Percentiles rank a stretch among this genome's conserved stretches.
Evolutionary conservation across 108 stramenopile genomes (phyloP).

Genomic region (Skeletonema marinoi): DNA sequence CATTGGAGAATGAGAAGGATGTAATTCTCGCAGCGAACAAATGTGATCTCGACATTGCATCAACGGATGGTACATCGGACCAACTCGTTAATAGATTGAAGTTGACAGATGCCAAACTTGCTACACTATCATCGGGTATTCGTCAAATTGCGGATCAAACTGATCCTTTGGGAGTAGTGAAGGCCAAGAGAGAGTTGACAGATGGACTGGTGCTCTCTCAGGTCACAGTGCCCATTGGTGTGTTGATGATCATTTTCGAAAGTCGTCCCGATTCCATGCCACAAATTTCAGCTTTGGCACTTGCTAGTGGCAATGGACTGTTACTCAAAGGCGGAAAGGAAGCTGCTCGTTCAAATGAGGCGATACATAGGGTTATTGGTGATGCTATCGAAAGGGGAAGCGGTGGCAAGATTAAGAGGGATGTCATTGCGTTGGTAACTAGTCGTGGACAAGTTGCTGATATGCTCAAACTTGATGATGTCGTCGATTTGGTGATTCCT

Average conservation of each 20-base stretch:
- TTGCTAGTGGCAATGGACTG: conserved; percentile 95
- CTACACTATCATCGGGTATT: conserved; percentile 88
- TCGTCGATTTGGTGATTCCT: conserved; percentile 99
- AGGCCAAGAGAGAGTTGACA: conserved; percentile 83
- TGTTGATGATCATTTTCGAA: conserved; percentile 98
- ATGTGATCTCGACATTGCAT: conserved; percentile 85
- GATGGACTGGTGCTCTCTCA: conserved; percentile 91
- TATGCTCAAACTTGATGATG: conserved; percentile 83
- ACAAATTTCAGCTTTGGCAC: conserved; percentile 96
- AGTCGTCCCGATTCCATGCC: conserved; percentile 97
- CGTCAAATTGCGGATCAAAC: conserved; percentile 71
- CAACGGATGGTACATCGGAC: conserved; percentile 63
- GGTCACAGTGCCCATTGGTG: conserved; percentile 95
- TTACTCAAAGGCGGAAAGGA: conserved; percentile 98
- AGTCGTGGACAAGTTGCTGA: conserved; percentile 90
- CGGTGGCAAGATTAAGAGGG: conserved; percentile 76
- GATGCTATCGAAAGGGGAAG: conserved; percentile 91
- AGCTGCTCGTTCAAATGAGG: conserved; percentile 88
- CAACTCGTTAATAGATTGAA: conserved; percentile 85
- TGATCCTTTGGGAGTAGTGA: conserved; percentile 84
- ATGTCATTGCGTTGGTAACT: conserved; percentile 92
- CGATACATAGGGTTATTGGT: conserved; percentile 85
- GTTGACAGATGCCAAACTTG: conserved; percentile 87
- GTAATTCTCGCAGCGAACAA: conserved; percentile 84
- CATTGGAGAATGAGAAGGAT: conserved; percentile 64